phyloP scores from a whole-genome alignment of 1,284 basidiomycete genomes.

The Cutaneotrichosporon cavernicola region DNA sequence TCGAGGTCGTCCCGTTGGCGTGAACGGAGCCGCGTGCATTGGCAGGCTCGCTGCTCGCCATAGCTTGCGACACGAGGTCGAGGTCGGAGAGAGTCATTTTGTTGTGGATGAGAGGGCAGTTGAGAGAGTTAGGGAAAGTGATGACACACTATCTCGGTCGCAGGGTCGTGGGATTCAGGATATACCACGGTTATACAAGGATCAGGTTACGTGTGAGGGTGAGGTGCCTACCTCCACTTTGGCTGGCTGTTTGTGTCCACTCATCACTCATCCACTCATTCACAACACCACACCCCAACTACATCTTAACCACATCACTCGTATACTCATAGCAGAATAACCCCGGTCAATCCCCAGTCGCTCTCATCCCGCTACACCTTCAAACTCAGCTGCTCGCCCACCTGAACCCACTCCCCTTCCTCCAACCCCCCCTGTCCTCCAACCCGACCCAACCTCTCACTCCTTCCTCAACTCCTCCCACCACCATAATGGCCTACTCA shows the following conservation, averaged over 20 bases:
- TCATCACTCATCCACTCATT: neutral
- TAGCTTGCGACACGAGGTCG: conserved; percentile 49
- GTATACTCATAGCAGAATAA: too few relatives aligned
- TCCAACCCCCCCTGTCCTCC: neutral
- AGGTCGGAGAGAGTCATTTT: conserved; percentile 47
- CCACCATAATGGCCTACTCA: conserved; percentile 37
- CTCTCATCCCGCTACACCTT: too few relatives aligned
- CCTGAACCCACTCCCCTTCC: neutral
- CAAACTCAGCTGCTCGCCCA: too few relatives aligned
- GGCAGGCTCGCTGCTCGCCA: conserved; percentile 32
- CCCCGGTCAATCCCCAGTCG: too few relatives aligned
- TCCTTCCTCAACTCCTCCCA: neutral
- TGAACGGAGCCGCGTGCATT: conserved; percentile 7
- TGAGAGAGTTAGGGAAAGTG: conserved; percentile 2
- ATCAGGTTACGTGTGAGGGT: conserved; percentile 10
- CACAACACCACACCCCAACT: too few relatives aligned
- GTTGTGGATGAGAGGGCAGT: neutral
- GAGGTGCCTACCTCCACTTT: neutral
- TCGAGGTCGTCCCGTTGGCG: neutral
- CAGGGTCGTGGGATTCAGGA: neutral
- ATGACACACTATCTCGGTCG: neutral
- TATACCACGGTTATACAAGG: neutral
- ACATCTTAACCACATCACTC: too few relatives aligned
- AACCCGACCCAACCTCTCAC: neutral
- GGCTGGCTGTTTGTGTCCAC: neutral